Evolutionary conservation across 2,329 filamentous ascomycete species (phyloP).

Genomic region (Lachnellula subtilissima): DNA sequence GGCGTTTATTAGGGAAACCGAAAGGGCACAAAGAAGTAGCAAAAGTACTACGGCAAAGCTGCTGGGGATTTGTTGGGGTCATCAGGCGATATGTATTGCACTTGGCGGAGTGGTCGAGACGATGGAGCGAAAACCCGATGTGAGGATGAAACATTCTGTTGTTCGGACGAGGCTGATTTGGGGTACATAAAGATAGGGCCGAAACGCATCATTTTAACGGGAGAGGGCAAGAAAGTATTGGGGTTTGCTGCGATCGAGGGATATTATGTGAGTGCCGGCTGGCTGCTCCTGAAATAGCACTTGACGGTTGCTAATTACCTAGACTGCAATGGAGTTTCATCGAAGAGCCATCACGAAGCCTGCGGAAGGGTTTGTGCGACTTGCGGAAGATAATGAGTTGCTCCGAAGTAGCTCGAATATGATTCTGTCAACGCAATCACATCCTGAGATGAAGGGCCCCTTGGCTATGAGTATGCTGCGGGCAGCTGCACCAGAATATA

Average conservation of each 20-base stretch:
- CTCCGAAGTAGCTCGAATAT: background rate
- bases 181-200: slow-evolving; percentile 37
- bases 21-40: slow-evolving; percentile 18
- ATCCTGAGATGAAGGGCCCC: background rate
- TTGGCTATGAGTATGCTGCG: background rate
- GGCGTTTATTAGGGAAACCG: slow-evolving; percentile 34
- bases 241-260: slow-evolving; percentile 24
- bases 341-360: slow-evolving; percentile 27
- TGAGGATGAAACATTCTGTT: background rate
- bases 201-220: slow-evolving; percentile 35
- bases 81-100: slow-evolving; percentile 38
- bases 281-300: background rate
- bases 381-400: background rate
- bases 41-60: slow-evolving; percentile 27
- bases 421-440: background rate
- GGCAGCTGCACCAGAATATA: background rate
- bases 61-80: slow-evolving; percentile 40
- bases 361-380: background rate
- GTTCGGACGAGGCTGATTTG: background rate
- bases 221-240: slow-evolving; percentile 37
- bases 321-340: slow-evolving; percentile 35
- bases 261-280: slow-evolving; percentile 14
- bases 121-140: slow-evolving; percentile 23
- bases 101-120: slow-evolving; percentile 37
- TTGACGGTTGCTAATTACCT: background rate